These are phyloP conservation scores for Tetracladium setigerum DNA, from an alignment of 495 filamentous ascomycete genomes.

Conservation along the genomic window DNA sequence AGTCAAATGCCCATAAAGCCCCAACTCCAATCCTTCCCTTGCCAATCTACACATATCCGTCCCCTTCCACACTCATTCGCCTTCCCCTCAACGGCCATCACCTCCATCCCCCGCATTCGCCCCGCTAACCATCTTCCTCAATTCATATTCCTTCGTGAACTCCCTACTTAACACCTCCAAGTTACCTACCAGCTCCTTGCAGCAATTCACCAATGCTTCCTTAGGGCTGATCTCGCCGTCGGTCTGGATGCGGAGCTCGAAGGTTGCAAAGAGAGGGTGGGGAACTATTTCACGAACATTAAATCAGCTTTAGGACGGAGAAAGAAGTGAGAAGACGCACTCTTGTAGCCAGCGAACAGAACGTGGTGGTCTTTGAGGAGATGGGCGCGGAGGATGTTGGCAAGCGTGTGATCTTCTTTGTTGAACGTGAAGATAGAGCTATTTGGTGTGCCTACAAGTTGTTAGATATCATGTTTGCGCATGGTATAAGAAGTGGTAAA, in stretches of 20 bases:
- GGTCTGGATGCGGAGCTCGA: slow-evolving; percentile 85
- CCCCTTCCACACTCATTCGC: no score
- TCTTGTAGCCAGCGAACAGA: slow-evolving; percentile 79
- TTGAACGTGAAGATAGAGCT: slow-evolving; percentile 85
- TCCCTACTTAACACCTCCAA: slow-evolving; percentile 70
- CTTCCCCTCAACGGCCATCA: no score
- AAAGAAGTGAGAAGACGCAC: slow-evolving; percentile 31
- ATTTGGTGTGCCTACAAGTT: slow-evolving; percentile 65
- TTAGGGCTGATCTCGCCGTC: slow-evolving; percentile 81
- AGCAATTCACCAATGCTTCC: slow-evolving; percentile 72
- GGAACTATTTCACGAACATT: slow-evolving; percentile 43
- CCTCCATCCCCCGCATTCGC: no score
- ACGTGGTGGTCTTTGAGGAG: slow-evolving; percentile 75
- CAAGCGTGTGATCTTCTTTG: slow-evolving; percentile 96
- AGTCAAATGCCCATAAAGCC: slow-evolving; percentile 7
- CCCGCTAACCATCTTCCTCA: slow-evolving; percentile 78
- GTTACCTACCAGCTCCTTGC: slow-evolving; percentile 69
- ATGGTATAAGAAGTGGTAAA: background rate
- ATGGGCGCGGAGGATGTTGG: slow-evolving; percentile 75
- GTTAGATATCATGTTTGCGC: background rate
- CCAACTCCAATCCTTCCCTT: background rate
- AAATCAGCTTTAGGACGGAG: background rate
- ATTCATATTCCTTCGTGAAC: slow-evolving; percentile 91
- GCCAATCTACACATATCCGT: background rate
- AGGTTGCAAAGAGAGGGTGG: slow-evolving; percentile 79